A percentile compares a stretch with the other conserved stretches of the same genome.
These are phyloP conservation scores for Chrysoporthe puriensis DNA, from an alignment of 2,329 filamentous ascomycete genomes.

Conservation along the genomic window DNA sequence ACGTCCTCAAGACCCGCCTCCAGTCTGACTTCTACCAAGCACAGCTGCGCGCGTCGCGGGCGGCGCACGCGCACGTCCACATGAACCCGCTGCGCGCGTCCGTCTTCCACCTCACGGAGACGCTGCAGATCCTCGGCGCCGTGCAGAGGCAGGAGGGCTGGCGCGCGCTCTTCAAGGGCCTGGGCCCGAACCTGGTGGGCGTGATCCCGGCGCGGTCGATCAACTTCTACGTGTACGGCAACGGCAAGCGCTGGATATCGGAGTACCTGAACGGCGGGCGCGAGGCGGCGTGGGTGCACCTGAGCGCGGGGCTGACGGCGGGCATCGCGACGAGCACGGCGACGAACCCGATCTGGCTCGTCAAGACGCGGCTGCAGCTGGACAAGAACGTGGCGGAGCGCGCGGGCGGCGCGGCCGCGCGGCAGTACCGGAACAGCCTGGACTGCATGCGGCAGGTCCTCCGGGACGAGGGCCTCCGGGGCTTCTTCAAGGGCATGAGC, in stretches of 20 bases:
- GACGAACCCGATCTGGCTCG: slow-evolving; percentile 95
- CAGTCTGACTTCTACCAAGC: slow-evolving; percentile 95
- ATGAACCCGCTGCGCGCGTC: slow-evolving; percentile 69
- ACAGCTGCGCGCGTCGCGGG: slow-evolving; percentile 71
- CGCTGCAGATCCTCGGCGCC: slow-evolving; percentile 79
- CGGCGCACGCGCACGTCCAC: slow-evolving; percentile 59
- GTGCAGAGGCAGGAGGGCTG: slow-evolving; percentile 83
- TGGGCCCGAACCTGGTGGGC: slow-evolving; percentile 87
- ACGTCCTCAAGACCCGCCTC: slow-evolving; percentile 89
- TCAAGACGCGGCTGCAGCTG: slow-evolving; percentile 91
- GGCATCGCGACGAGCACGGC: slow-evolving; percentile 87
- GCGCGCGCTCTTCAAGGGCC: slow-evolving; percentile 88
- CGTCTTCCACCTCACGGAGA: slow-evolving; percentile 79
- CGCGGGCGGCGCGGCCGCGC: slow-evolving; percentile 54
- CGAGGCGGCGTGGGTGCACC: slow-evolving; percentile 76
- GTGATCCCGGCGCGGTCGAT: slow-evolving; percentile 89
- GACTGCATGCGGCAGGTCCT: slow-evolving; percentile 87
- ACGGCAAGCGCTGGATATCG: slow-evolving; percentile 82
- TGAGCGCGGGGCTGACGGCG: slow-evolving; percentile 74
- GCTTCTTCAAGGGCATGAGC: slow-evolving; percentile 87
- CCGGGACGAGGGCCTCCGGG: slow-evolving; percentile 76
- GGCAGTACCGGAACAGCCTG: slow-evolving; percentile 83
- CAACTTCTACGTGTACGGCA: slow-evolving; percentile 93
- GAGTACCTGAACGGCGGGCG: slow-evolving; percentile 72
- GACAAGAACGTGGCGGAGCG: slow-evolving; percentile 79